Conservation (phyloP, 331 rosid species). For the Malus hybrid region DNA sequence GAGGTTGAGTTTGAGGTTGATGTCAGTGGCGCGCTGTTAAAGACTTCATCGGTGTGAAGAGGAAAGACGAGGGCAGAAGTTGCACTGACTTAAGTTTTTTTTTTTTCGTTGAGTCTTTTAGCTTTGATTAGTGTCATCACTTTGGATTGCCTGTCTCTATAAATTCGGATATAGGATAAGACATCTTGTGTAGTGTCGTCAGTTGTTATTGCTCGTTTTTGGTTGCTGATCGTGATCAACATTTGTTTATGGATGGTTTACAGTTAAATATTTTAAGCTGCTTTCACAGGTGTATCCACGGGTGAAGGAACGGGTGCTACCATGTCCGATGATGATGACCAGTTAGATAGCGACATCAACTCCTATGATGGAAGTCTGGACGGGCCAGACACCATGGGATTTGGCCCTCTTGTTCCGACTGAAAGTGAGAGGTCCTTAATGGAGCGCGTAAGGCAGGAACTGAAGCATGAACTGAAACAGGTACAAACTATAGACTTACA, state of each 20-base stretch:
- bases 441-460: constrained; percentile 90
- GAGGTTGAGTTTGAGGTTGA: not conserved
- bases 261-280: not conserved
- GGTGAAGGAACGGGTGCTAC: constrained; percentile 93
- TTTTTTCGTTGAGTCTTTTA: not conserved
- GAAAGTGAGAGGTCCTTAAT: constrained; percentile 93
- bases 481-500: constrained; percentile 18
- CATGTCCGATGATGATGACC: constrained; percentile 96
- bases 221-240: not conserved
- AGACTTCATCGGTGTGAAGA: not conserved
- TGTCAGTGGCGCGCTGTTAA: not conserved
- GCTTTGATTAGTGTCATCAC: not conserved
- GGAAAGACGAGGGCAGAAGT: not conserved
- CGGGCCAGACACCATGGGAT: constrained; percentile 66
- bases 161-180: not conserved
- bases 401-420: constrained; percentile 93
- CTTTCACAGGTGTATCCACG: constrained; percentile 70
- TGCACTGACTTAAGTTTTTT: not conserved
- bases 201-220: no score
- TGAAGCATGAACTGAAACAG: constrained; percentile 87
- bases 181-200: no score
- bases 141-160: not conserved
- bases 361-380: constrained; percentile 68
- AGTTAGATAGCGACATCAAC: constrained; percentile 60
- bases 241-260: not conserved